These are phyloP conservation scores for Hygrocybe punicea DNA, from an alignment of 768 basidiomycete genomes.

Conservation along the genomic window DNA sequence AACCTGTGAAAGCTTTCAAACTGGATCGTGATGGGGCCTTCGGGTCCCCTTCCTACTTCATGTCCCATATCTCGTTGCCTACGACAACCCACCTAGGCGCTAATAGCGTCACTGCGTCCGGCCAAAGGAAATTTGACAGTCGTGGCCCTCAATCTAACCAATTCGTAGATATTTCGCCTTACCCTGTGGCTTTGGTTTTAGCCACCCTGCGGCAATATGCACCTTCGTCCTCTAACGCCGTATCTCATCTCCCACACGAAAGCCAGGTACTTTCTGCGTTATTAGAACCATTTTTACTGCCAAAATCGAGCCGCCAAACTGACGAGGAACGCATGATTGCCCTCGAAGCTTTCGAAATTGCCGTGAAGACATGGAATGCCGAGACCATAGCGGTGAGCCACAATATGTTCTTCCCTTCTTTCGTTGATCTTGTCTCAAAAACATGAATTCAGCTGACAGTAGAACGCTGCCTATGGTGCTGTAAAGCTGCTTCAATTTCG, in stretches of 20 bases:
- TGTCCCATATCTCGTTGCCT: slow-evolving; percentile 33
- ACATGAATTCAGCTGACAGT: slow-evolving; percentile 34
- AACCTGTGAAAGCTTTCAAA: slow-evolving; percentile 27
- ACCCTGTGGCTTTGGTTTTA: slow-evolving; percentile 40
- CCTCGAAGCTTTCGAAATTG: slow-evolving; percentile 58
- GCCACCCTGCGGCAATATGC: slow-evolving; percentile 47
- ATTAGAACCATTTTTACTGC: slow-evolving; percentile 51
- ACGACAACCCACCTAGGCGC: slow-evolving; percentile 19
- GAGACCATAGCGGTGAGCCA: slow-evolving; percentile 51
- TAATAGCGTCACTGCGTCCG: slow-evolving; percentile 13
- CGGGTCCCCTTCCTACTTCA: slow-evolving; percentile 40
- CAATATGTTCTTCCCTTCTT: background rate
- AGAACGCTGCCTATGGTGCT: slow-evolving; percentile 69
- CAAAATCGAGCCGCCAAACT: slow-evolving; percentile 29
- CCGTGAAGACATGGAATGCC: slow-evolving; percentile 54
- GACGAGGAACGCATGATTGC: slow-evolving; percentile 56
- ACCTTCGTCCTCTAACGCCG: slow-evolving; percentile 28
- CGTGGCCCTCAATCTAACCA: slow-evolving; percentile 46
- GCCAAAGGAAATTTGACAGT: slow-evolving; percentile 20
- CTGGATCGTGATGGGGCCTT: slow-evolving; percentile 23
- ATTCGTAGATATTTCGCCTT: slow-evolving; percentile 27
- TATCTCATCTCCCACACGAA: slow-evolving; percentile 53
- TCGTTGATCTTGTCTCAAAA: slow-evolving; percentile 25
- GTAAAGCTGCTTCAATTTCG: slow-evolving; percentile 51
- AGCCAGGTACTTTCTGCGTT: slow-evolving; percentile 55